A percentile compares a stretch with the other conserved stretches of the same genome.
phyloP scores from a whole-genome alignment of 2,329 filamentous ascomycete genomes.

The Arthroderma sp. region DNA sequence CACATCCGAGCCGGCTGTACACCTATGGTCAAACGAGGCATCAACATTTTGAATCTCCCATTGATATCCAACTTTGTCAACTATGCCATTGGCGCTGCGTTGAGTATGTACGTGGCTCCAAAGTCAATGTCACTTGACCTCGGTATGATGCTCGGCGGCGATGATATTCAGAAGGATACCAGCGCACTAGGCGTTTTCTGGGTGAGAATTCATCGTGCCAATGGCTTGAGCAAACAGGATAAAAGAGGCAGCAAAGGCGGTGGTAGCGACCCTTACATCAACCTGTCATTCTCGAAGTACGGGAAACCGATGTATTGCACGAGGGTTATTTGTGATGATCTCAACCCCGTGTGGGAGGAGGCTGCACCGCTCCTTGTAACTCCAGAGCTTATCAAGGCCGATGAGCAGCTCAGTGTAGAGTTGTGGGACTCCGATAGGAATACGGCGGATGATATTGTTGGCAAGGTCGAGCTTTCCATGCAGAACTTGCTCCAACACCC shows the following conservation, averaged over 20 bases:
- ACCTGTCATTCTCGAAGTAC: constrained; percentile 88
- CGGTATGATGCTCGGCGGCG: constrained; percentile 78
- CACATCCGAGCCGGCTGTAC: constrained; percentile 82
- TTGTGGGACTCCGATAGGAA: constrained; percentile 93
- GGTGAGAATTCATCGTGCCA: constrained; percentile 78
- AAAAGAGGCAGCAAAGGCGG: constrained; percentile 67
- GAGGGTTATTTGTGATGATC: constrained; percentile 83
- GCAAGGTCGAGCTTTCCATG: constrained; percentile 85
- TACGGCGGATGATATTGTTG: constrained; percentile 86
- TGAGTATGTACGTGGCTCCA: constrained; percentile 83
- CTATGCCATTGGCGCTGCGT: constrained; percentile 78
- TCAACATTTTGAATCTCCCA: constrained; percentile 83
- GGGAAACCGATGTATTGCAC: constrained; percentile 97
- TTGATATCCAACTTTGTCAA: constrained; percentile 95
- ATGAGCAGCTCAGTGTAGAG: constrained; percentile 86
- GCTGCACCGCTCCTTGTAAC: constrained; percentile 75
- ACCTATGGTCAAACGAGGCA: constrained; percentile 80
- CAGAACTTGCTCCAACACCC: constrained; percentile 92
- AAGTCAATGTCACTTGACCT: constrained; percentile 90
- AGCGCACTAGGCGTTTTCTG: constrained; percentile 80
- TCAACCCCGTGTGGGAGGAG: constrained; percentile 89
- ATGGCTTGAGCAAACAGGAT: constrained; percentile 85
- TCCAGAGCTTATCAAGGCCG: constrained; percentile 77
- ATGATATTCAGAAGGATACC: constrained; percentile 78
- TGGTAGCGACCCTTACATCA: constrained; percentile 91